A percentile compares a stretch with the other conserved stretches of the same genome.
Evolutionary conservation across 2,329 filamentous ascomycete species (phyloP).

Genomic region (Colletotrichum sp.): DNA sequence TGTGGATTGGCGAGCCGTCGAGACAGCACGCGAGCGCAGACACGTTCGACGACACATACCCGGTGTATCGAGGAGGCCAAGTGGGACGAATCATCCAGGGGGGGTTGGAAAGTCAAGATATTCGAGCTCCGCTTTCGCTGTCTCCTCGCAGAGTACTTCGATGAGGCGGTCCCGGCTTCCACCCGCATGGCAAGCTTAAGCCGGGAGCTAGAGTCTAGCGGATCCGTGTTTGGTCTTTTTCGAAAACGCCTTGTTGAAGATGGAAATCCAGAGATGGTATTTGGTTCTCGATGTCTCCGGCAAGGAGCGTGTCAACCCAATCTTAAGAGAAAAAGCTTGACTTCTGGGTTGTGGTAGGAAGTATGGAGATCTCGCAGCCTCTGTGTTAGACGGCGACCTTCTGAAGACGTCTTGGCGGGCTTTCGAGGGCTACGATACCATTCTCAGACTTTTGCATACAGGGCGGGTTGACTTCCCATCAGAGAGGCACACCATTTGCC

Average conservation of each 20-base stretch:
- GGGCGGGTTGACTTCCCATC: background rate
- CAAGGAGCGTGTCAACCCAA: accelerated
- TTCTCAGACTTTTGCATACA: background rate
- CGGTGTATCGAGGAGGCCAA: background rate
- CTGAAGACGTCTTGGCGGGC: background rate
- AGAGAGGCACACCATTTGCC: background rate
- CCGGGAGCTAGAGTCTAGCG: background rate
- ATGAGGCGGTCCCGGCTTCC: background rate
- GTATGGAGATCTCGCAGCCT: background rate
- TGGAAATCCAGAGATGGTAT: background rate
- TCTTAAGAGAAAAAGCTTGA: background rate
- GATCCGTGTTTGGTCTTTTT: background rate
- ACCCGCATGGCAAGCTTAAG: background rate
- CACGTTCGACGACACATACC: background rate
- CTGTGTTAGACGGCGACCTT: background rate
- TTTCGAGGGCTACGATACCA: background rate
- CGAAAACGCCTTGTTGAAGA: background rate
- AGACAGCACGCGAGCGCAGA: background rate
- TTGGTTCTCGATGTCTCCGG: background rate
- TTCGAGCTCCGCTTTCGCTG: background rate
- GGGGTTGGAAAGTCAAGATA: background rate
- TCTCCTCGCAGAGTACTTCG: background rate
- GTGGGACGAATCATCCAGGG: background rate
- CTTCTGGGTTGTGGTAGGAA: background rate
- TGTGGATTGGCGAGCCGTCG: background rate